A percentile compares a stretch with the other conserved stretches of the same genome.
Conservation (phyloP, 2,329 filamentous ascomycete species). For the Fulvia fulva region DNA sequence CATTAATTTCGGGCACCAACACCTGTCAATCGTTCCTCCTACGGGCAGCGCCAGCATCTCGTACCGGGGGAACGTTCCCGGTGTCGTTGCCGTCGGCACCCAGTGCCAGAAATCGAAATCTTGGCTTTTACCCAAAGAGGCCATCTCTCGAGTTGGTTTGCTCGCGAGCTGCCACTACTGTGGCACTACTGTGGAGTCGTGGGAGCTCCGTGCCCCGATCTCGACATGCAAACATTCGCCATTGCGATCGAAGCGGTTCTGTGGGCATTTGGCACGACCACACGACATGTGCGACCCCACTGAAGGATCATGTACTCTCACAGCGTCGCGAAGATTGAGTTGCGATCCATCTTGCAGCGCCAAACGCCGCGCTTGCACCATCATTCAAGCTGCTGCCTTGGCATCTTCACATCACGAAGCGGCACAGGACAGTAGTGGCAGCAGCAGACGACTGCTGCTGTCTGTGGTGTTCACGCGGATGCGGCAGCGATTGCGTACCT, state of each 20-base stretch:
- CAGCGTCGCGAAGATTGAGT: too few relatives aligned
- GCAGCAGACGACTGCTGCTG: background rate
- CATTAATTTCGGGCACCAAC: background rate
- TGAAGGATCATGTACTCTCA: background rate
- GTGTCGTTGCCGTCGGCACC: background rate
- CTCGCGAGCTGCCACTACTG: background rate
- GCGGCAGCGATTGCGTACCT: conserved; percentile 2
- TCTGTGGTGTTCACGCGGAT: background rate
- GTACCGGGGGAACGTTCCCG: too few relatives aligned
- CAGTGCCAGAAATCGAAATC: background rate
- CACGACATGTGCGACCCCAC: background rate
- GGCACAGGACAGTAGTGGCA: too few relatives aligned
- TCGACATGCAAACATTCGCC: background rate
- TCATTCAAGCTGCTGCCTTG: too few relatives aligned
- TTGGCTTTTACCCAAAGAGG: background rate
- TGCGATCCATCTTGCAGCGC: too few relatives aligned
- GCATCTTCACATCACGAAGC: too few relatives aligned
- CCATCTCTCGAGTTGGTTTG: background rate
- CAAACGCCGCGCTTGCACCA: too few relatives aligned
- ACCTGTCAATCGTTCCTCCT: background rate
- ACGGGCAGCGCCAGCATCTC: too few relatives aligned
- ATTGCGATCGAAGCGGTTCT: background rate
- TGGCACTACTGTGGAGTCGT: background rate
- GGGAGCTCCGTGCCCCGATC: background rate
- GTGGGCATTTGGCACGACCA: background rate